Conservation (phyloP, 148 eudicot genomes). For the Polygonum aviculare region DNA sequence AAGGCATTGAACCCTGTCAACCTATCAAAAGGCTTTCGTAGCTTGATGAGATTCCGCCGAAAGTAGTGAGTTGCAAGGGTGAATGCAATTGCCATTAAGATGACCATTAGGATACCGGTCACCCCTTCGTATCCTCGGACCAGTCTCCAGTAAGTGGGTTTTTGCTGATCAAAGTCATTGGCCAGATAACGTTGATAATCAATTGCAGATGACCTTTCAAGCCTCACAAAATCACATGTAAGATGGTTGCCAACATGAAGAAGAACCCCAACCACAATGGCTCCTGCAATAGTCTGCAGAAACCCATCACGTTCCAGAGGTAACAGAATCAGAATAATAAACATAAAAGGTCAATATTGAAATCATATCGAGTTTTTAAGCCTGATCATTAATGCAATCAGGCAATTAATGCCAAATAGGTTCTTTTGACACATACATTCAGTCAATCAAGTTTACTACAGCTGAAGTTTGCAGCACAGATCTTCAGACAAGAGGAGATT, state of each 20-base stretch:
- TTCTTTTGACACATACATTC: too few species aligned
- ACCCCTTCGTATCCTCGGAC: conserved; percentile 56
- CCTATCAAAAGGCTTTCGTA: conserved; percentile 65
- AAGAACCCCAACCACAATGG: conserved; percentile 55
- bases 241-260: conserved; percentile 78
- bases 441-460: not conserved
- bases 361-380: not conserved
- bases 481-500: not conserved
- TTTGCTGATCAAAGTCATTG: conserved; percentile 31
- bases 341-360: not conserved
- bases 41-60: conserved; percentile 46
- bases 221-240: conserved; percentile 80
- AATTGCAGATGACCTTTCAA: conserved; percentile 35
- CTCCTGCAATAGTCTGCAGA: conserved; percentile 77
- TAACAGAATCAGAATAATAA: not conserved
- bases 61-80: conserved; percentile 59
- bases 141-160: conserved; percentile 45
- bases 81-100: conserved; percentile 59
- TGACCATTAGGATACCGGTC: conserved; percentile 68
- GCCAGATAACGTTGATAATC: conserved; percentile 29
- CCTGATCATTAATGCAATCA: not conserved
- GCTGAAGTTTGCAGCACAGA: not conserved
- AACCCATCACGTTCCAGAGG: not conserved
- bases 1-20: conserved; percentile 80
- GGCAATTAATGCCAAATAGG: not conserved